Conservation (phyloP, 1,284 basidiomycete genomes). For the Cryptococcus hybrid region DNA sequence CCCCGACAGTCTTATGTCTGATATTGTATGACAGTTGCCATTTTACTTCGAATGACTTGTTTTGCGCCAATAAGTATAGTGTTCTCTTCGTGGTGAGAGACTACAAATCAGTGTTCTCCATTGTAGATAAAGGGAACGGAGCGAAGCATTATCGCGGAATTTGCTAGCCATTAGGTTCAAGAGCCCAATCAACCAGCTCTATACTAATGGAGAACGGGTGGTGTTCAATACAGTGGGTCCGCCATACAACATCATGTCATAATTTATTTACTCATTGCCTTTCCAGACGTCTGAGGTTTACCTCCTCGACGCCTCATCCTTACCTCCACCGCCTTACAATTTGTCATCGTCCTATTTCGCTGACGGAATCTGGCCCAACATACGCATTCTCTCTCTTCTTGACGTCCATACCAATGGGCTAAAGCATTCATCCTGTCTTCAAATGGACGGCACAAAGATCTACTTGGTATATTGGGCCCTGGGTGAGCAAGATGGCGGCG, state of each 20-base stretch:
- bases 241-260: neutral
- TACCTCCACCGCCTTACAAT: constrained; percentile 48
- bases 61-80: constrained; percentile 24
- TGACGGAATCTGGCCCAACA: neutral
- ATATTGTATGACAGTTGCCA: constrained; percentile 22
- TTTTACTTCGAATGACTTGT: constrained; percentile 30
- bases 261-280: constrained; percentile 1
- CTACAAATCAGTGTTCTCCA: constrained; percentile 24
- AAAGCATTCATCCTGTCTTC: constrained; percentile 27
- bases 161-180: constrained; percentile 21
- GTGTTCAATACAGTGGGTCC: constrained; percentile 22
- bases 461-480: constrained; percentile 32
- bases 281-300: constrained; percentile 16
- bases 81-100: constrained; percentile 28
- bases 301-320: constrained; percentile 19
- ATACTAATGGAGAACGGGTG: constrained; percentile 30
- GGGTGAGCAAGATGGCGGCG: constrained; percentile 12
- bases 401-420: constrained; percentile 23
- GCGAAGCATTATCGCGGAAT: constrained; percentile 10
- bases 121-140: constrained; percentile 10
- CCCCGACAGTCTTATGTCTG: neutral
- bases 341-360: constrained; percentile 33
- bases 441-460: constrained; percentile 29
- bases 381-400: constrained; percentile 16
- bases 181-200: constrained; percentile 18